These are phyloP conservation scores for Raffaelea arxii DNA, from an alignment of 2,329 filamentous ascomycete genomes.

Conservation along the genomic window DNA sequence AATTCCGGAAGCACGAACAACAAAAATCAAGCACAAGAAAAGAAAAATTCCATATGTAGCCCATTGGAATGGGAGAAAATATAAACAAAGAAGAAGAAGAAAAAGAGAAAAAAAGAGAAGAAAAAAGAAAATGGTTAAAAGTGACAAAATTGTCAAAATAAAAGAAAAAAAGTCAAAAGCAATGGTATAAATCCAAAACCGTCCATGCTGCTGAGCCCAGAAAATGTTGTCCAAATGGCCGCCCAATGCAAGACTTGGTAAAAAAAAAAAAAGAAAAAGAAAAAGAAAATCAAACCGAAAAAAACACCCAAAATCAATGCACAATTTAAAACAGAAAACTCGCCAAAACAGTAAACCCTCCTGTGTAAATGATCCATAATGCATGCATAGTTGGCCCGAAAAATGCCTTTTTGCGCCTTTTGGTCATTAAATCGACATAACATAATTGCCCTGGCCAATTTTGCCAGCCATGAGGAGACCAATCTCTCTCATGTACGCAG, in stretches of 20 bases:
- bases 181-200: too few relatives aligned
- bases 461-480: conserved; percentile 83
- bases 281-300: neutral
- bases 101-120: neutral
- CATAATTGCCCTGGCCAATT: conserved; percentile 62
- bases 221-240: neutral
- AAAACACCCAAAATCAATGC: neutral
- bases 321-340: conserved; percentile 13
- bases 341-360: conserved; percentile 2
- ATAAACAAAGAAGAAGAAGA: neutral
- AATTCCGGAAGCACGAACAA: too few relatives aligned
- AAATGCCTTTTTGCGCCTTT: neutral
- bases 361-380: neutral
- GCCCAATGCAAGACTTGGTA: neutral
- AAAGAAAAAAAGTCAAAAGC: neutral
- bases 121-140: neutral
- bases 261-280: conserved; percentile 7
- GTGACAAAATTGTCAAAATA: neutral
- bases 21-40: neutral
- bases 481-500: conserved; percentile 86
- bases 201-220: neutral
- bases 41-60: neutral
- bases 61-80: neutral
- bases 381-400: too few relatives aligned
- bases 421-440: conserved; percentile 55